These are phyloP conservation scores for Tricholoma matsutake DNA, from an alignment of 768 basidiomycete species.

Conservation along the genomic window DNA sequence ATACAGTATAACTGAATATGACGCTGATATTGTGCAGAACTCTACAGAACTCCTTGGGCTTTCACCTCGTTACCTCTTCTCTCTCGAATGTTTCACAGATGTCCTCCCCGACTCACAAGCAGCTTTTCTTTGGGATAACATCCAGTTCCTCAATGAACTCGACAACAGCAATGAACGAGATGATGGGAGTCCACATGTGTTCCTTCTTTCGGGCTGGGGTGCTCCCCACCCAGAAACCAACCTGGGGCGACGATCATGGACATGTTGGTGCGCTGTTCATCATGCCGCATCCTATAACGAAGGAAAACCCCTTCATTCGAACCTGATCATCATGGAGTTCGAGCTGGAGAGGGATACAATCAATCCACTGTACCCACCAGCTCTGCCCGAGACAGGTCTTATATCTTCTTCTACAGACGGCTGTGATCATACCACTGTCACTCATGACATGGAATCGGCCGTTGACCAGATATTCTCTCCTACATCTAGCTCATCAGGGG, in stretches of 20 bases:
- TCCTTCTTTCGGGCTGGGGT: slow-evolving; percentile 68
- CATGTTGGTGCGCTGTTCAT: slow-evolving; percentile 69
- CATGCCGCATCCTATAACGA: slow-evolving; percentile 35
- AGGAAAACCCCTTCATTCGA: slow-evolving; percentile 8
- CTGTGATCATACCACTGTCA: not conserved
- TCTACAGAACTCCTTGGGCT: slow-evolving; percentile 72
- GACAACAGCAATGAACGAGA: slow-evolving; percentile 41
- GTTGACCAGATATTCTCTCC: not conserved
- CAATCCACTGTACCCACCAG: slow-evolving; percentile 66
- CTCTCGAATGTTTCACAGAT: slow-evolving; percentile 68
- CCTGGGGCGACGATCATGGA: slow-evolving; percentile 48
- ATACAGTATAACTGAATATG: too few species aligned
- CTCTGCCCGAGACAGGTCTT: slow-evolving; percentile 1
- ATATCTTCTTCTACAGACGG: not conserved
- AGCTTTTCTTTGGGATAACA: slow-evolving; percentile 67
- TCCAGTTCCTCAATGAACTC: slow-evolving; percentile 57
- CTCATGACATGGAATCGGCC: too few species aligned
- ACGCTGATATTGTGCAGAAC: slow-evolving; percentile 44
- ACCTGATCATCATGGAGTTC: slow-evolving; percentile 71
- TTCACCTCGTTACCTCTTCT: slow-evolving; percentile 67
- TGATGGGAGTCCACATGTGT: slow-evolving; percentile 51
- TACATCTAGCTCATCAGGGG: not conserved
- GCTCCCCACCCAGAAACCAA: slow-evolving; percentile 36
- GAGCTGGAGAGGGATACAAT: slow-evolving; percentile 69
- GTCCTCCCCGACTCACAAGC: slow-evolving; percentile 64